Conservation (phyloP, 306 rosid species). For the Casuarina cunninghamiana region DNA sequence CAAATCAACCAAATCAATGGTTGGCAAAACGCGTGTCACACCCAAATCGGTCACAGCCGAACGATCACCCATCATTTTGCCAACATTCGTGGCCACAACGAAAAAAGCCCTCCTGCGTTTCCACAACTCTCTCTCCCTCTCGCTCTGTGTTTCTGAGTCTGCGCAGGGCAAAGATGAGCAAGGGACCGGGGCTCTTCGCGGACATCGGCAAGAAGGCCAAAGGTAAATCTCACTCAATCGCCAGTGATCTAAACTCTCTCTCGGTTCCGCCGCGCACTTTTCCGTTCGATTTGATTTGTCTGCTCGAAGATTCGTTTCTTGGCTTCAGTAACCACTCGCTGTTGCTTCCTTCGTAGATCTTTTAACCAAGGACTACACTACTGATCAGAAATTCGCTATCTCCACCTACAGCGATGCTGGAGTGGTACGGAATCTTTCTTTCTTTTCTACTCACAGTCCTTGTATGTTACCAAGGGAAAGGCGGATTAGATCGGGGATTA, state of each 20-base stretch:
- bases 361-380: slow-evolving; percentile 69
- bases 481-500: background rate
- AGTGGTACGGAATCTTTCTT: slow-evolving; percentile 48
- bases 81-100: slow-evolving; percentile 18
- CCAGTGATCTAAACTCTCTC: background rate
- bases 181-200: slow-evolving; percentile 82
- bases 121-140: slow-evolving; percentile 26
- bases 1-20: background rate
- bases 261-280: background rate
- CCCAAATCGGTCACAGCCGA: slow-evolving; percentile 19
- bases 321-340: slow-evolving; percentile 24
- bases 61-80: slow-evolving; percentile 10
- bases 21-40: background rate
- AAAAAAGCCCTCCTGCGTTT: slow-evolving; percentile 23
- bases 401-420: slow-evolving; percentile 73
- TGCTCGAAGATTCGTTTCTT: background rate
- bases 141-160: slow-evolving; percentile 19
- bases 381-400: slow-evolving; percentile 79
- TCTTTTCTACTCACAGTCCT: background rate
- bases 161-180: slow-evolving; percentile 57
- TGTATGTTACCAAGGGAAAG: background rate
- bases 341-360: slow-evolving; percentile 56
- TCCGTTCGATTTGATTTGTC: slow-evolving; percentile 2
- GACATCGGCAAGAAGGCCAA: slow-evolving; percentile 89
- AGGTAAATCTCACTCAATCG: slow-evolving; percentile 41